phyloP scores from a whole-genome alignment of 1,139 yeast genomes.

The Candida glucosophila region DNA sequence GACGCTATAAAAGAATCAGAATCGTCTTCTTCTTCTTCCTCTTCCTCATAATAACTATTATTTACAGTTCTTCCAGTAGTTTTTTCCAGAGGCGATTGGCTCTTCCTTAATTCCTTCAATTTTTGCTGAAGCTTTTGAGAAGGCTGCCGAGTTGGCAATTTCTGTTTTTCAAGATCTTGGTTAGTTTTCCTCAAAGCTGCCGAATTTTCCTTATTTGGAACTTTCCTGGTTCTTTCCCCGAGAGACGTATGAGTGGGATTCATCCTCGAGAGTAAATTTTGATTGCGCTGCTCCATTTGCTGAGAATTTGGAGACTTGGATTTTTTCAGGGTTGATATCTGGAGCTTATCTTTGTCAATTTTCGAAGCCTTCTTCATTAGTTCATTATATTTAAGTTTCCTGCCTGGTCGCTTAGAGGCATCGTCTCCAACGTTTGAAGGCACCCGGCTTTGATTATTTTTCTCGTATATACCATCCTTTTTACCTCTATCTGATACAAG shows the following conservation, averaged over 20 bases:
- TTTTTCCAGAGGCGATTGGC: too few relatives aligned
- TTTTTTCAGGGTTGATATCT: conserved; percentile 26
- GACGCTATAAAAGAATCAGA: conserved; percentile 48
- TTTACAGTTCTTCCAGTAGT: conserved; percentile 6
- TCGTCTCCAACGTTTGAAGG: conserved; percentile 3
- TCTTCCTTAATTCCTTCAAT: conserved; percentile 9
- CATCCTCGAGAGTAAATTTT: too few relatives aligned
- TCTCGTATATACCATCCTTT: too few relatives aligned
- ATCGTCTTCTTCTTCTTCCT: too few relatives aligned
- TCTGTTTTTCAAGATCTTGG: too few relatives aligned
- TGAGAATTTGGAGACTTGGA: conserved; percentile 22
- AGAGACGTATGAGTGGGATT: too few relatives aligned
- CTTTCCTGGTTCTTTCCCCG: too few relatives aligned
- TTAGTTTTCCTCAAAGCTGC: too few relatives aligned
- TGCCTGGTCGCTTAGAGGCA: conserved; percentile 8
- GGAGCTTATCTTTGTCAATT: conserved; percentile 36
- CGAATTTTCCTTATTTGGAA: too few relatives aligned
- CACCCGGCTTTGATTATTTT: neutral
- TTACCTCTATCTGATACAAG: neutral
- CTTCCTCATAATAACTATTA: conserved; percentile 12
- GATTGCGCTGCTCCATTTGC: neutral
- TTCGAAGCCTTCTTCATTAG: conserved; percentile 65
- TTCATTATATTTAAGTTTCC: conserved; percentile 56
- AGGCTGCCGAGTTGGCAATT: conserved; percentile 13
- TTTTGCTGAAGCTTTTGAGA: conserved; percentile 19